phyloP scores from a whole-genome alignment of 257 asterid genomes.

The Scutellaria minor region DNA sequence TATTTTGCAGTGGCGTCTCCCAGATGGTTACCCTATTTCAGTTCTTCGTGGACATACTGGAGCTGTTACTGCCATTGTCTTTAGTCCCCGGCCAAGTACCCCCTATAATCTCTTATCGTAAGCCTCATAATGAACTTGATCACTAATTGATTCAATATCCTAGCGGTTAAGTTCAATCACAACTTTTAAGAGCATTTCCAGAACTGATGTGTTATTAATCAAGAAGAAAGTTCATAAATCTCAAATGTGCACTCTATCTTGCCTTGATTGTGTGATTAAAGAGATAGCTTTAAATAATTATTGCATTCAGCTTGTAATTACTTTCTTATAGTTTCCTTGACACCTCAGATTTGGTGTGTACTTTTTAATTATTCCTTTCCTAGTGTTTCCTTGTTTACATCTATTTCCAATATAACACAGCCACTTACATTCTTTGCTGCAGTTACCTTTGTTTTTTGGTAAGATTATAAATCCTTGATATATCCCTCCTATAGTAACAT shows the following conservation, averaged over 20 bases:
- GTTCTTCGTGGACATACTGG: slow-evolving; percentile 96
- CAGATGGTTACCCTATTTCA: slow-evolving; percentile 90
- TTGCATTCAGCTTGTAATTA: slow-evolving; percentile 11
- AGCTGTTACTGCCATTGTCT: slow-evolving; percentile 95
- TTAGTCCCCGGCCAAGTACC: slow-evolving; percentile 75
- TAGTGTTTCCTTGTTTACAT: neutral
- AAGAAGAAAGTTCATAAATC: neutral
- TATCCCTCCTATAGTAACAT: neutral
- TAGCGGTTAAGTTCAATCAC: slow-evolving; percentile 19
- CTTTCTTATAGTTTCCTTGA: slow-evolving; percentile 16
- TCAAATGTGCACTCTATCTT: neutral
- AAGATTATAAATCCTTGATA: slow-evolving; percentile 1
- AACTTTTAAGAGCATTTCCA: slow-evolving; percentile 17
- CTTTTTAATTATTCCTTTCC: neutral
- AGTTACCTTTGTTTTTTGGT: slow-evolving; percentile 1
- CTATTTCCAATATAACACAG: neutral
- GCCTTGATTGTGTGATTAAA: slow-evolving; percentile 11
- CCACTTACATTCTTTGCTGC: neutral
- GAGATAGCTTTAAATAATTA: neutral
- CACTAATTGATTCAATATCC: slow-evolving; percentile 22
- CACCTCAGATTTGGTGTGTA: slow-evolving; percentile 5
- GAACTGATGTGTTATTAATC: slow-evolving; percentile 23
- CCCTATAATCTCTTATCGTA: slow-evolving; percentile 90
- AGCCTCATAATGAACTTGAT: slow-evolving; percentile 43
- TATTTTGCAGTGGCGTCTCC: slow-evolving; percentile 88